phyloP scores from a whole-genome alignment of 169 alveolate genomes.

The Eimeria necatrix region DNA sequence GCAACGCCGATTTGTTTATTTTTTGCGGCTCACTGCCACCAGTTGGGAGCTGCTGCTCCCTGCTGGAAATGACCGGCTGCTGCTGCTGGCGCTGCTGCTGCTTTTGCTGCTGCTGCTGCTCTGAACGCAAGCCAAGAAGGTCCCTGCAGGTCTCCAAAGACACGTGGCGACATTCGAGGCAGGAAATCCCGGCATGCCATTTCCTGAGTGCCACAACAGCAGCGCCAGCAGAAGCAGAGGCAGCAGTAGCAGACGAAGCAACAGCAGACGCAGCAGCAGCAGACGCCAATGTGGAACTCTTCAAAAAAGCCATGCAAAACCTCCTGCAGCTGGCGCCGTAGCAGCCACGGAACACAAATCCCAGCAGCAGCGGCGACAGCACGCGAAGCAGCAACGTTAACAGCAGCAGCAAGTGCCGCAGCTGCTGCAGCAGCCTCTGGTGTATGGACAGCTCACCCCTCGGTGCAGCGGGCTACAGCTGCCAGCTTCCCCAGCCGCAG shows the following conservation, averaged over 20 bases:
- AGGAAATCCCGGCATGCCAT: slow-evolving; percentile 24
- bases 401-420: neutral
- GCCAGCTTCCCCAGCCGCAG: neutral
- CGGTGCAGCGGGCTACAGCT: neutral
- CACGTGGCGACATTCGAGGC: slow-evolving; percentile 39
- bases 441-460: neutral
- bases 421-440: neutral
- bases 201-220: neutral
- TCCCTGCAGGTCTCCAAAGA: slow-evolving; percentile 30
- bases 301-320: neutral
- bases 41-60: neutral
- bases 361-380: neutral
- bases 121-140: neutral
- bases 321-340: neutral
- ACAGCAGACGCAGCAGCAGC: neutral
- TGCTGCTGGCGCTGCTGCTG: slow-evolving; percentile 51
- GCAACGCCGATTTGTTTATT: neutral
- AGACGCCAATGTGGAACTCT: neutral
- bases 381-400: neutral
- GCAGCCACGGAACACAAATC: neutral
- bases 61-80: neutral
- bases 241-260: neutral
- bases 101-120: slow-evolving; percentile 33
- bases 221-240: neutral
- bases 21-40: neutral